These are phyloP conservation scores for Orbilia brochopaga DNA, from an alignment of 2,329 filamentous ascomycete genomes.

Conservation along the genomic window DNA sequence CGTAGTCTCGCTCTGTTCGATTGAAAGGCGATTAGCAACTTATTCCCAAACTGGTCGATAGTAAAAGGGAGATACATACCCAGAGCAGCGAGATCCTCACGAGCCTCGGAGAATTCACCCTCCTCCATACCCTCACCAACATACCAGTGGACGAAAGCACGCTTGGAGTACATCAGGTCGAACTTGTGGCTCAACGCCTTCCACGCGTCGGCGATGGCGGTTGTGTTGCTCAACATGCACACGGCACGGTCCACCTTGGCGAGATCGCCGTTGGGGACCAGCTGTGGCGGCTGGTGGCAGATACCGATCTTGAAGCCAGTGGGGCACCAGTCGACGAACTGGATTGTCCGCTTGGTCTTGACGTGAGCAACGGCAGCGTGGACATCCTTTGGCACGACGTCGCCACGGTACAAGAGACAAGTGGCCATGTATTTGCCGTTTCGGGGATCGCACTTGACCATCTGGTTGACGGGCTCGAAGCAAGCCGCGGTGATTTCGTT, in stretches of 20 bases:
- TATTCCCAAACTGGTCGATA: not conserved
- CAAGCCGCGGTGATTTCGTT: conserved; percentile 98
- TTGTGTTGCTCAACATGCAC: conserved; percentile 99
- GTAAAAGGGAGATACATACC: conserved; percentile 48
- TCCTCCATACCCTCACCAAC: conserved; percentile 99
- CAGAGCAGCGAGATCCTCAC: conserved; percentile 95
- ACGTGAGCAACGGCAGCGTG: conserved; percentile 90
- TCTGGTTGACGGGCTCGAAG: conserved; percentile 99
- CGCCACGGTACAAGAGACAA: conserved; percentile 95
- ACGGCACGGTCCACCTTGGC: conserved; percentile 98
- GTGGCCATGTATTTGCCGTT: conserved; percentile 99
- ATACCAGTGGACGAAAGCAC: conserved; percentile 99
- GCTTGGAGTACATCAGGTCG: conserved; percentile 99
- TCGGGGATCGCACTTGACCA: conserved; percentile 99
- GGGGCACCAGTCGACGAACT: conserved; percentile 99
- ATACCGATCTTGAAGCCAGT: conserved; percentile 99
- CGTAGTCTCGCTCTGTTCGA: conserved; percentile 83
- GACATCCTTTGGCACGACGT: conserved; percentile 95
- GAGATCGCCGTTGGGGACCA: conserved; percentile 94
- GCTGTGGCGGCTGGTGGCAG: conserved; percentile 97
- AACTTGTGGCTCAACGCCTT: conserved; percentile 96
- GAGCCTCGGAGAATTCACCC: conserved; percentile 98
- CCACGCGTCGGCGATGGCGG: conserved; percentile 98
- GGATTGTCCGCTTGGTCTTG: conserved; percentile 99
- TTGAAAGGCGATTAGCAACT: conserved; percentile 3